A percentile compares a stretch with the other conserved stretches of the same genome.
These are phyloP conservation scores for Fusarium floridanum DNA, from an alignment of 2,329 filamentous ascomycete genomes.

Conservation along the genomic window DNA sequence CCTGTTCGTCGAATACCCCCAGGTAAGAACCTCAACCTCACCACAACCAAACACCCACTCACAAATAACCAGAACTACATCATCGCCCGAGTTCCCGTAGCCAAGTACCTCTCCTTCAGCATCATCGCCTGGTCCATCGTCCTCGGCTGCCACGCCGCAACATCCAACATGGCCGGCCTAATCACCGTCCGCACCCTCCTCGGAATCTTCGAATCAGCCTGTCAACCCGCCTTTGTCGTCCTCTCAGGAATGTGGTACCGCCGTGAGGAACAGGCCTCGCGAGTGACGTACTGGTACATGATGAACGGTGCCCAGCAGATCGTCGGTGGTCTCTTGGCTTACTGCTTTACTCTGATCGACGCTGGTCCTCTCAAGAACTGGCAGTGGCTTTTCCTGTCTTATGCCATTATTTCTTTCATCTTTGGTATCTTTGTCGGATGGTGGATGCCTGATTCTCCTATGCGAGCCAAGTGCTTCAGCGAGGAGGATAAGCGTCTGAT, in stretches of 20 bases:
- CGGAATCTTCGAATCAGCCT: constrained; percentile 78
- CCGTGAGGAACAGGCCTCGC: constrained; percentile 74
- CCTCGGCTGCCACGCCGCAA: constrained; percentile 72
- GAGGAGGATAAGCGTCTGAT: constrained; percentile 75
- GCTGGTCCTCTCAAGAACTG: constrained; percentile 70
- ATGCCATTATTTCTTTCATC: constrained; percentile 72
- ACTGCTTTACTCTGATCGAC: constrained; percentile 69
- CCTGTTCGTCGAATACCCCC: constrained; percentile 78
- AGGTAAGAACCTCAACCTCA: neutral
- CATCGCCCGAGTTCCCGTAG: constrained; percentile 73
- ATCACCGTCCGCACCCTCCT: constrained; percentile 73
- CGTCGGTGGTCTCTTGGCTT: constrained; percentile 77
- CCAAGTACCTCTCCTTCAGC: constrained; percentile 74
- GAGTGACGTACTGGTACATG: constrained; percentile 81
- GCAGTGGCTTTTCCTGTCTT: constrained; percentile 77
- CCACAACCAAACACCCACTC: neutral
- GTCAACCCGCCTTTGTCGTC: constrained; percentile 76
- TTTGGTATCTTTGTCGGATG: constrained; percentile 74
- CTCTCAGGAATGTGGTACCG: constrained; percentile 79
- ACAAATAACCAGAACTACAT: constrained; percentile 61
- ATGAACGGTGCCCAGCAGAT: constrained; percentile 83
- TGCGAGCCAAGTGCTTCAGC: constrained; percentile 77
- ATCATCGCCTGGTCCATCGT: constrained; percentile 71
- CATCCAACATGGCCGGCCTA: constrained; percentile 70
- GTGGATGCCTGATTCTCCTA: constrained; percentile 77